Base-by-base conservation (phyloP, 305 asterid species). In the Petunia hybrid region DNA sequence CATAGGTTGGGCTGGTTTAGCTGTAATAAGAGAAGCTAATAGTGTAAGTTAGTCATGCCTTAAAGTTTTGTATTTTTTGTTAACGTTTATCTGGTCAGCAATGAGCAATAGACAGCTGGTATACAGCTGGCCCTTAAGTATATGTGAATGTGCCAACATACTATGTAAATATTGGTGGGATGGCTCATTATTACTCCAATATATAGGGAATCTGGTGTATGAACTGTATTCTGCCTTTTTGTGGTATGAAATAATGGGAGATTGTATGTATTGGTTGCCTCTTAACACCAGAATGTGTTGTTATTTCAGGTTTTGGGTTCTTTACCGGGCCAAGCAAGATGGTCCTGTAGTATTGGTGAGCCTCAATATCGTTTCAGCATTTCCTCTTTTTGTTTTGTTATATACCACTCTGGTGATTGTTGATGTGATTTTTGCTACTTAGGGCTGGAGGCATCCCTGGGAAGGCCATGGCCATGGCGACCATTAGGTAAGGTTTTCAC, bases 371-470 rank as follows among this genome's bases (percentile, higher is more conserved):
- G 45, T 46, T 80, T 67, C 8, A 36, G 65, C 48, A 79, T 65
- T 22, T 80, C 14, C 16, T 35, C 42, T 80, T 78, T 74, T 81
- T 35, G n/a, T 73, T 83, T 86, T 46, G 86, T 0, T 48, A 4
- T 36, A 48, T 48, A 76, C 13, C 66, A 40, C 10, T n/a, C 12
- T 2, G 57, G 60, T 46, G 65, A 45, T 78, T 81, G 67, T 51
- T 65, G 16, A 35, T 85, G 56, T 85, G 80, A 53, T 63, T 38
- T 16, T 65, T 39, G 51, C 82, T 80, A 82, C 79, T 14, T 82
- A 96, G 99, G 99, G 99, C 73, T 94, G 92, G 98, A 94, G 98
- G 89, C 98, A 95, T 87, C 99, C 99, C 41, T 95, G 99, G 99
- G 99, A 95, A 12, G 97, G 99, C 60, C 98, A 94, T 84, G 99